phyloP scores from a whole-genome alignment of 768 basidiomycete species.

The Kwoniella botswanensis region DNA sequence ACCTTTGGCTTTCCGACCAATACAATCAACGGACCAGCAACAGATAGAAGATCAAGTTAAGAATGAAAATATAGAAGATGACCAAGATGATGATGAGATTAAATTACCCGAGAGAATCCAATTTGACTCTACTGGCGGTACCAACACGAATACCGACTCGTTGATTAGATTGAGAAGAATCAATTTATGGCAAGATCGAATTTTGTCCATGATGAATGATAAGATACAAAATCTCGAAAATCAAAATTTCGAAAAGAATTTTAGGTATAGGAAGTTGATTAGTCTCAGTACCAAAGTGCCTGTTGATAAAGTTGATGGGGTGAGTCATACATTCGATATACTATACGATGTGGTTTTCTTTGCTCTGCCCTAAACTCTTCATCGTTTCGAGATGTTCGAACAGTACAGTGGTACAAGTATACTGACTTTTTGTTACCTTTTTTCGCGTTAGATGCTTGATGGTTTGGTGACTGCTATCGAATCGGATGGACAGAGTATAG shows the following conservation, averaged over 20 bases:
- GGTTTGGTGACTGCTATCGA: conserved; percentile 52
- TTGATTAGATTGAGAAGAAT: conserved; percentile 76
- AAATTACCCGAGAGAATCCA: conserved; percentile 28
- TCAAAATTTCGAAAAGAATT: conserved; percentile 83
- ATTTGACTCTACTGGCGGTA: not conserved
- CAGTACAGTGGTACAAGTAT: too few species aligned
- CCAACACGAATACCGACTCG: conserved; percentile 65
- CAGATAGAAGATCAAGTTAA: not conserved
- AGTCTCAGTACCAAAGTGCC: conserved; percentile 85
- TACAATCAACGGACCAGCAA: not conserved
- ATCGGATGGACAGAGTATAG: conserved; percentile 47
- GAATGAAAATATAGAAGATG: not conserved
- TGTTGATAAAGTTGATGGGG: conserved; percentile 86
- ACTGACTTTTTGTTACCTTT: too few species aligned
- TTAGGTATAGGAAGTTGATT: conserved; percentile 89
- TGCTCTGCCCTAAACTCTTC: not conserved
- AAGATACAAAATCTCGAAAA: conserved; percentile 74
- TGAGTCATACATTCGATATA: conserved; percentile 61
- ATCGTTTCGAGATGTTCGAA: too few species aligned
- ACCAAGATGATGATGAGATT: conserved; percentile 59
- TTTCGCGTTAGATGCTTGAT: conserved; percentile 46
- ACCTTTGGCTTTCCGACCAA: not conserved
- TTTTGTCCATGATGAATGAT: conserved; percentile 74
- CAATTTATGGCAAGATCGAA: conserved; percentile 79
- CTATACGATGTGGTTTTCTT: not conserved